These are phyloP conservation scores for Cystobasidium pallidum DNA, from an alignment of 1,284 basidiomycete genomes.

Conservation along the genomic window DNA sequence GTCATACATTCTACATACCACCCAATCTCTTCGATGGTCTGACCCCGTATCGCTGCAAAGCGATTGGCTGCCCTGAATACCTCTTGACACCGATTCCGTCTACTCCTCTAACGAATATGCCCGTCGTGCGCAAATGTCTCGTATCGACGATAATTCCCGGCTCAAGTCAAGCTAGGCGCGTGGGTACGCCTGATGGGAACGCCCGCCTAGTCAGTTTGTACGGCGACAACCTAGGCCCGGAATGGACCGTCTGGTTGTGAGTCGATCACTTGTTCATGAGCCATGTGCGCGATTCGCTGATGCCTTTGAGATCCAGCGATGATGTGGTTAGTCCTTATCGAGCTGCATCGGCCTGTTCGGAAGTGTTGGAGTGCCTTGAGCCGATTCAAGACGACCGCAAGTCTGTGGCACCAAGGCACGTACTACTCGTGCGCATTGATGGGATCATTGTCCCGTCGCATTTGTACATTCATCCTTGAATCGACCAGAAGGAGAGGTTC, in stretches of 20 bases:
- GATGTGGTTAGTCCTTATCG: constrained; percentile 35
- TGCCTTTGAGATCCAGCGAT: constrained; percentile 13
- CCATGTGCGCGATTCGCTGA: not conserved
- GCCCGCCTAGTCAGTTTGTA: constrained; percentile 63
- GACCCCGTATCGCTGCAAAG: constrained; percentile 30
- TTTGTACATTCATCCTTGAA: constrained; percentile 61
- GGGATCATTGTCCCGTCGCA: constrained; percentile 90
- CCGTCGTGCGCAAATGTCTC: constrained; percentile 24
- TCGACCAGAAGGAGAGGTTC: not conserved
- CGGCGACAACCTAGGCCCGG: constrained; percentile 79
- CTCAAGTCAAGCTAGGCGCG: constrained; percentile 70
- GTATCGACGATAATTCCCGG: constrained; percentile 2
- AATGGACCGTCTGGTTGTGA: constrained; percentile 47
- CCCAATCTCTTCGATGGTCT: constrained; percentile 48
- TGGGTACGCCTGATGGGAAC: constrained; percentile 66
- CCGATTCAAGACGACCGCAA: constrained; percentile 61
- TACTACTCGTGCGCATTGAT: constrained; percentile 82
- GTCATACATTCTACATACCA: constrained; percentile 57
- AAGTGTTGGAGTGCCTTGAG: constrained; percentile 18
- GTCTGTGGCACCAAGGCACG: constrained; percentile 67
- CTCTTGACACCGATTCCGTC: constrained; percentile 37
- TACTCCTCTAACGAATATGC: constrained; percentile 37
- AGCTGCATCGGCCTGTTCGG: constrained; percentile 14
- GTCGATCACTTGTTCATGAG: not conserved
- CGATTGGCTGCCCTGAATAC: constrained; percentile 20